Evolutionary conservation across 495 filamentous ascomycete species (phyloP), one percentile per base, ranked within the genome.

Genomic region (Aspergillus cavernicola): DNA sequence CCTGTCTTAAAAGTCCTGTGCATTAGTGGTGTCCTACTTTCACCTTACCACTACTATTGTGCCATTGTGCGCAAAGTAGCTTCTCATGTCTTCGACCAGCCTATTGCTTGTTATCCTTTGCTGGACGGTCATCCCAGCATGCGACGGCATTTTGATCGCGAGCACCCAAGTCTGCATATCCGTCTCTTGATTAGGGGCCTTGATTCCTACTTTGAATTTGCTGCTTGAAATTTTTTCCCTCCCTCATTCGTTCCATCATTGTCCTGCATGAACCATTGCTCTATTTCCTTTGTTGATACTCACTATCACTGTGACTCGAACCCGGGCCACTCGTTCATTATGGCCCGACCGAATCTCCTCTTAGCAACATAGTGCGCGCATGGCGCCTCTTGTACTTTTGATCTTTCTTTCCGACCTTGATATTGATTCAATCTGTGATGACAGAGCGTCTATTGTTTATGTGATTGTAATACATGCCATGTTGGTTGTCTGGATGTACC

Each of bases 201-300:
- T 54, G 40, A 31, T 56, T 63, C 48, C 51, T 37, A 26, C 32
- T 50, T 23, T 52, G 55, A 52, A 50, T 57, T 55, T 53, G 12
- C 38, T 50, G 41, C 42, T 35, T 46, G 39, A 35, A 51, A 47
- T 26, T 26, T 51, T 41, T 51, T 32, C 12, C n/a, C 37, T 44
- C 23, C 50, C 29, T 38, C 41, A 38, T 56, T 51, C 54, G 39
- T 46, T 50, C 37, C 22, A 50, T 50, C 35, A 38, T 38, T 45
- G 29, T 35, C 18, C 35, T 45, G 46, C 47, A 59, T 55, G 54
- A 59, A 36, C 38, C 33, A 37, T 50, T 43, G 36, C 29, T 47
- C 15, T 46, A 26, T 59, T 60, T 47, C 64, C 50, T 64, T 53
- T 57, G 55, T 61, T 53, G 47, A 58, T 55, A 53, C 45, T 57